Evolutionary conservation across 2,329 filamentous ascomycete genomes (phyloP).

Genomic region (Grosmannia huntii): DNA sequence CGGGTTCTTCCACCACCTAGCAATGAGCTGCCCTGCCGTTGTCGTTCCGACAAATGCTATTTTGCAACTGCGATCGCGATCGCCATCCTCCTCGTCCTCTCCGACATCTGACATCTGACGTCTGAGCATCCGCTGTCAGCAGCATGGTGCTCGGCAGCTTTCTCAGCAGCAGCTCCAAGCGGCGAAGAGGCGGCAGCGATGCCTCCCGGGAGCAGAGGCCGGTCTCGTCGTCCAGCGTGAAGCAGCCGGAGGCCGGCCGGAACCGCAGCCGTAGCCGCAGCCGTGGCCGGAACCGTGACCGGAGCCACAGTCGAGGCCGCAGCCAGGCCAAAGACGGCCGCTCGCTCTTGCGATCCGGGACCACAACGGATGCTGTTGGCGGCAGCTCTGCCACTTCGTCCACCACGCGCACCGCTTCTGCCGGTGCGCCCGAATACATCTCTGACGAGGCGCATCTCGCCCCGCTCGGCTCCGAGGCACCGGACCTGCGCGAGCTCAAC

Average conservation of each 20-base stretch:
- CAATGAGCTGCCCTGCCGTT: background rate
- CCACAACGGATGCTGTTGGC: background rate
- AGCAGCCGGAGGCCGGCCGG: background rate
- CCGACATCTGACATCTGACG: background rate
- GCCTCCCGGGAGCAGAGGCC: background rate
- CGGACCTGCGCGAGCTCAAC: constrained; percentile 59
- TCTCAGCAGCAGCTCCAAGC: background rate
- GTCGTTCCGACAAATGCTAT: background rate
- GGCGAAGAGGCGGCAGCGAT: background rate
- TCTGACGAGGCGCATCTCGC: constrained; percentile 41
- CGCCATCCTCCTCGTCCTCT: background rate
- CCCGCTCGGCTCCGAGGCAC: constrained; percentile 35
- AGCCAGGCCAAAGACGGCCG: background rate
- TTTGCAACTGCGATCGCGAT: background rate
- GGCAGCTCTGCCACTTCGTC: background rate
- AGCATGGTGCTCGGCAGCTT: background rate
- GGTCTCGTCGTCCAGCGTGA: background rate
- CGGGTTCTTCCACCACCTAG: background rate
- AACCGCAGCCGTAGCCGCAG: background rate
- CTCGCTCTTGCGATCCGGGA: background rate
- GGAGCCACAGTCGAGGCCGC: background rate
- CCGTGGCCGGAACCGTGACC: background rate
- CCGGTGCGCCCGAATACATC: constrained; percentile 32
- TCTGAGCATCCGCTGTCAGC: background rate
- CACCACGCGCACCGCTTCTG: background rate